Percentiles rank a stretch among this genome's conserved stretches.
Evolutionary conservation across 2,329 filamentous ascomycete genomes (phyloP).

Genomic region (Macrophomina pseudophaseolina): DNA sequence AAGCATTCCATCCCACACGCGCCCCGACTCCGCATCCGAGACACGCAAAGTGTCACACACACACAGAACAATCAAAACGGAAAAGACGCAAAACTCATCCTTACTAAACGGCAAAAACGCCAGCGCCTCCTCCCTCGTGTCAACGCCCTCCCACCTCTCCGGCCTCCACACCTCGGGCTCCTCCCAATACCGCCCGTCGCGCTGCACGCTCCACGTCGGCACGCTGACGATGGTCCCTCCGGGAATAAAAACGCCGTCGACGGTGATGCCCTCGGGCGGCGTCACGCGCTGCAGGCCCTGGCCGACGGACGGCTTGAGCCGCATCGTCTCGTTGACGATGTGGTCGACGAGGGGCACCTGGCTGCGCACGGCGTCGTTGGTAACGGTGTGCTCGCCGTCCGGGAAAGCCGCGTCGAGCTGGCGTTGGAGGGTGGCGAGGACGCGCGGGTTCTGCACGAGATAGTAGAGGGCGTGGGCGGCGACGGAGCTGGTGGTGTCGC

Average conservation of each 20-base stretch:
- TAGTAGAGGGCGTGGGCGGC: conserved; percentile 27
- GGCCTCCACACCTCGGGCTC: conserved; percentile 12
- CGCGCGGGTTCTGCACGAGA: conserved; percentile 29
- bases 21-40: not conserved
- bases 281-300: conserved; percentile 44
- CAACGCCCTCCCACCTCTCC: conserved; percentile 17
- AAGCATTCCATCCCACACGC: not conserved
- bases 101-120: conserved; percentile 23
- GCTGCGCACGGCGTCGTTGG: conserved; percentile 36
- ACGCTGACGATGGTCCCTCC: conserved; percentile 35
- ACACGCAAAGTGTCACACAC: too few species aligned
- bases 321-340: conserved; percentile 51
- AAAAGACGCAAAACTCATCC: not conserved
- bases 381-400: conserved; percentile 34
- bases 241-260: conserved; percentile 43
- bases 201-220: conserved; percentile 31
- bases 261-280: conserved; percentile 44
- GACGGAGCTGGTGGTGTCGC: conserved; percentile 19
- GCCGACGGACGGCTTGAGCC: conserved; percentile 49
- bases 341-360: conserved; percentile 43
- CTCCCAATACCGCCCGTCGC: conserved; percentile 18
- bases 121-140: not conserved
- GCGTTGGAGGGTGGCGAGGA: conserved; percentile 23
- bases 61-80: too few species aligned
- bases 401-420: conserved; percentile 36